A percentile compares a stretch with the other conserved stretches of the same genome.
phyloP scores from a whole-genome alignment of 495 filamentous ascomycete genomes.

The Cryomyces minteri region DNA sequence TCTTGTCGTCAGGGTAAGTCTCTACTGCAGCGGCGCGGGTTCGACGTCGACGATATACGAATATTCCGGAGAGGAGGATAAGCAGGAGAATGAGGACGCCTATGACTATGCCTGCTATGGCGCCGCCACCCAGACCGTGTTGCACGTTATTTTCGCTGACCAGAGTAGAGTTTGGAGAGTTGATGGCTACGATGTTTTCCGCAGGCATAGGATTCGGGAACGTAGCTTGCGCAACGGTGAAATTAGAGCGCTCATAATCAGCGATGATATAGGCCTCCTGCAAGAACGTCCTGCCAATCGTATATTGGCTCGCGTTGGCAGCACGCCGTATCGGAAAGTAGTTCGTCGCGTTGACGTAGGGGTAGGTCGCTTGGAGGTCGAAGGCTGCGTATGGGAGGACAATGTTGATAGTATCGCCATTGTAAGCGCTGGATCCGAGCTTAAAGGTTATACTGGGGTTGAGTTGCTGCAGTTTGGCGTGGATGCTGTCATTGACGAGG shows the following conservation, averaged over 20 bases:
- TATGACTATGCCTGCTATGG: not conserved
- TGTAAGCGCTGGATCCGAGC: slow-evolving; percentile 9
- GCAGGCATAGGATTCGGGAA: slow-evolving; percentile 10
- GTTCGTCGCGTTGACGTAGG: slow-evolving; percentile 12
- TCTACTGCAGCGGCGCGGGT: too few relatives aligned
- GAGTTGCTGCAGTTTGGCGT: slow-evolving; percentile 6
- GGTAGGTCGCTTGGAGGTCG: slow-evolving; percentile 14
- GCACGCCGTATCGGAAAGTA: slow-evolving; percentile 18
- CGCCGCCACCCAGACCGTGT: not conserved
- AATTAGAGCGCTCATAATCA: slow-evolving; percentile 17
- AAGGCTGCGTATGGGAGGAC: slow-evolving; percentile 15
- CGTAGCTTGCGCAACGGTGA: slow-evolving; percentile 12
- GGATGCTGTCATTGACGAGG: slow-evolving; percentile 16
- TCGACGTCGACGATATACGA: too few relatives aligned
- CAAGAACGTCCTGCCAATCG: slow-evolving; percentile 13
- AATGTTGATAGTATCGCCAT: slow-evolving; percentile 13
- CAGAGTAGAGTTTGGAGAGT: not conserved
- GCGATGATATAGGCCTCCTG: slow-evolving; percentile 19
- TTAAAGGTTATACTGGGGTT: slow-evolving; percentile 20
- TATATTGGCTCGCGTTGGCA: slow-evolving; percentile 15
- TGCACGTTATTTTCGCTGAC: not conserved
- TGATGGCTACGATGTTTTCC: slow-evolving; percentile 10
- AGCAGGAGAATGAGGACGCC: not conserved
- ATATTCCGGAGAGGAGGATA: too few relatives aligned
- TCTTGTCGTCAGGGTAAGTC: too few relatives aligned